A percentile compares a stretch with the other conserved stretches of the same genome.
Conservation (phyloP, 164 flowering plant genomes). For the Magnolia officinalis region DNA sequence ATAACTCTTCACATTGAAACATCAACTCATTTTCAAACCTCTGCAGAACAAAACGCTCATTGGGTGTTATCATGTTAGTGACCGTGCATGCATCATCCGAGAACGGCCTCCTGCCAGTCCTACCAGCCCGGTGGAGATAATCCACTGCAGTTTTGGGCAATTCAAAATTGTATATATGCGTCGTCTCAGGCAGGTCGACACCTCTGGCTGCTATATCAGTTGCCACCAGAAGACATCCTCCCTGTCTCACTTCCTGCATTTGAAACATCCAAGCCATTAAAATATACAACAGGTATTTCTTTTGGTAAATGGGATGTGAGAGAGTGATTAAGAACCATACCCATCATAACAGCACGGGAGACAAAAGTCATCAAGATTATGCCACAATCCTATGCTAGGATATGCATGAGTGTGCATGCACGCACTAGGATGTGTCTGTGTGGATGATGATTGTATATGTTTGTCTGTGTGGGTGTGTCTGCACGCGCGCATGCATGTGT, state of each 20-base stretch:
- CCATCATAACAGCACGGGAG: too few species aligned
- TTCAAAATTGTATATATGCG: slow-evolving; percentile 91
- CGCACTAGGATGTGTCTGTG: too few species aligned
- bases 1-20: slow-evolving; percentile 69
- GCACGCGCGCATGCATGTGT: too few species aligned
- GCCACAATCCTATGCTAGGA: too few species aligned
- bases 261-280: neutral
- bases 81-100: slow-evolving; percentile 64
- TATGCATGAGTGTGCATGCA: too few species aligned
- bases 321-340: too few species aligned
- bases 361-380: too few species aligned
- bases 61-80: slow-evolving; percentile 56
- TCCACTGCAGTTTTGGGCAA: slow-evolving; percentile 74
- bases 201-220: slow-evolving; percentile 96
- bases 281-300: too few species aligned
- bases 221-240: slow-evolving; percentile 67
- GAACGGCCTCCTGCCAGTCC: slow-evolving; percentile 87
- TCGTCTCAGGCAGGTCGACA: slow-evolving; percentile 85
- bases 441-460: too few species aligned
- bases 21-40: slow-evolving; percentile 77
- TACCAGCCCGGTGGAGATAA: slow-evolving; percentile 96
- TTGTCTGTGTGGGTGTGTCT: too few species aligned
- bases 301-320: too few species aligned
- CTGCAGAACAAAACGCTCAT: slow-evolving; percentile 77
- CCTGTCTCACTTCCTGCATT: slow-evolving; percentile 69